Conservation (phyloP, 768 basidiomycete genomes). For the Boletellus sp. region DNA sequence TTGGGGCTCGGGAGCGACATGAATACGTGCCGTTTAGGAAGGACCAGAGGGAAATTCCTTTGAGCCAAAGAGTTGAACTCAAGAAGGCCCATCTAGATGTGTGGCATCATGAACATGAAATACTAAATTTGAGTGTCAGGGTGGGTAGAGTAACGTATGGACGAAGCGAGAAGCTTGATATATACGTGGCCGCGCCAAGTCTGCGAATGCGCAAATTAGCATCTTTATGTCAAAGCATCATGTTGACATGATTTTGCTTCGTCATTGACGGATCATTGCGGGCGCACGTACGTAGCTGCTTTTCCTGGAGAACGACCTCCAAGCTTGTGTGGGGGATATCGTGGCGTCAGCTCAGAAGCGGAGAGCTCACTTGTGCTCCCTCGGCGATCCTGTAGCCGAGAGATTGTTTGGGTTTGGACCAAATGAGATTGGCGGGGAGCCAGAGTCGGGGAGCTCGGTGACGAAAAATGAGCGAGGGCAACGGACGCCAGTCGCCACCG, state of each 20-base stretch:
- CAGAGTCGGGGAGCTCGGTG: conserved; percentile 11
- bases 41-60: too few relatives aligned
- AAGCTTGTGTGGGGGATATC: background rate
- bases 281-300: background rate
- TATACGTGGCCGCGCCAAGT: background rate
- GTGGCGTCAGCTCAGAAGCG: background rate
- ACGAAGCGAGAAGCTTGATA: background rate
- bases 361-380: background rate
- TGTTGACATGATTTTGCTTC: conserved; percentile 13
- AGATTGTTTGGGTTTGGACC: background rate
- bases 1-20: background rate
- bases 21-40: too few relatives aligned
- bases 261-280: conserved; percentile 14
- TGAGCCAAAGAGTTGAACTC: background rate
- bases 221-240: background rate
- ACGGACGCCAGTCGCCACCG: conserved; percentile 14
- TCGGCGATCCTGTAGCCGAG: conserved; percentile 1
- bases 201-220: background rate
- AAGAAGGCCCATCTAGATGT: background rate
- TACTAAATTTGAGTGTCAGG: background rate
- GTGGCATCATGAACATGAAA: background rate
- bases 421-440: background rate
- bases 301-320: background rate
- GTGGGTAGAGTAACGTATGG: background rate
- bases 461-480: conserved; percentile 11